phyloP scores from a whole-genome alignment of 257 asterid species.

The Fraxinus americana region DNA sequence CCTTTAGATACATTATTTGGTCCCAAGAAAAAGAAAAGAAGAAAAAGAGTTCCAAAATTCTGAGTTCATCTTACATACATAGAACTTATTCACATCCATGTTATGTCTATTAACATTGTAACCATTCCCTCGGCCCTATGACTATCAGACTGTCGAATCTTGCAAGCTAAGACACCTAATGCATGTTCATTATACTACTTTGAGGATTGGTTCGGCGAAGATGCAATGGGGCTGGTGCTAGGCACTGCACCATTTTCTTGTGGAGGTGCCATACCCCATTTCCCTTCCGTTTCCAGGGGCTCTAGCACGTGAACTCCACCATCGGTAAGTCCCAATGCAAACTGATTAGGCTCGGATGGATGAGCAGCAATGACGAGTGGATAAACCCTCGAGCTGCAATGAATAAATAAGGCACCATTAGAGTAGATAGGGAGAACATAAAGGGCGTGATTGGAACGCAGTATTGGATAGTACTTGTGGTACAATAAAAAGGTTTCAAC shows the following conservation, averaged over 20 bases:
- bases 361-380: conserved; percentile 62
- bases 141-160: not conserved
- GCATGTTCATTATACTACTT: conserved; percentile 19
- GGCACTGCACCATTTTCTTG: conserved; percentile 41
- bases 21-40: not conserved
- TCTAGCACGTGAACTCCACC: conserved; percentile 69
- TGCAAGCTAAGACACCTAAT: conserved; percentile 19
- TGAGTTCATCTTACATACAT: conserved; percentile 5
- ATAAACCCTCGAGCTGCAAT: conserved; percentile 45
- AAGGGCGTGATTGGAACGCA: not conserved
- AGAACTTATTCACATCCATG: conserved; percentile 16
- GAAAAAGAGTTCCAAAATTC: conserved; percentile 8
- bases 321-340: conserved; percentile 64
- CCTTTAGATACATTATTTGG: not conserved
- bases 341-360: conserved; percentile 61
- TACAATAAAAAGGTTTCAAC: too few species aligned
- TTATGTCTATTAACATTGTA: conserved; percentile 21
- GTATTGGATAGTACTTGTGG: not conserved
- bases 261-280: conserved; percentile 55
- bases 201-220: conserved; percentile 39
- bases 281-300: conserved; percentile 55
- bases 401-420: not conserved
- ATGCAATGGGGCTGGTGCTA: conserved; percentile 27
- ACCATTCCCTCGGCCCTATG: conserved; percentile 18
- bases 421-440: not conserved